phyloP scores from a whole-genome alignment of 192 early-diverging fungal genomes.

The Glomus cerebriforme region DNA sequence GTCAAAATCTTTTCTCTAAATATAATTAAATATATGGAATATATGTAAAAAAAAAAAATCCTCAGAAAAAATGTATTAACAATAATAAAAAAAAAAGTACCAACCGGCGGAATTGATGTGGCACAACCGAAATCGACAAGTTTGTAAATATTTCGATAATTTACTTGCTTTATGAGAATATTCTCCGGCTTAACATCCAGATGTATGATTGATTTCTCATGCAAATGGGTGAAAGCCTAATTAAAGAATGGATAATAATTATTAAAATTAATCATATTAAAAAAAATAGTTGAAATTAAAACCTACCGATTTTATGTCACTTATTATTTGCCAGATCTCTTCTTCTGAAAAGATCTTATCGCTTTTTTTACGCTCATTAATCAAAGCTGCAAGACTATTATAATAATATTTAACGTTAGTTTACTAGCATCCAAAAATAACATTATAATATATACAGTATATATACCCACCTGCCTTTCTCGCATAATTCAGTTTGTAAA shows the following conservation, averaged over 20 bases:
- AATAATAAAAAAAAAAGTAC: too few relatives aligned
- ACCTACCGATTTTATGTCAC: conserved; percentile 44
- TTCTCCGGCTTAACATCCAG: conserved; percentile 91
- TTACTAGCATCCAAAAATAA: too few relatives aligned
- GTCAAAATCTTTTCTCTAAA: conserved; percentile 36
- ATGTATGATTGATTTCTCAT: conserved; percentile 67
- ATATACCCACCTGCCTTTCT: conserved; percentile 58
- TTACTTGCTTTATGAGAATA: conserved; percentile 70
- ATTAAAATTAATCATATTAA: too few relatives aligned
- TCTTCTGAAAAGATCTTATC: conserved; percentile 52
- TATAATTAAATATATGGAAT: too few relatives aligned
- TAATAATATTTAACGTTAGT: too few relatives aligned
- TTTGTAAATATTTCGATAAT: conserved; percentile 53
- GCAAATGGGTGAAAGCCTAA: conserved; percentile 76
- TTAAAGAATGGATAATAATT: not conserved
- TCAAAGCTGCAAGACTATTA: not conserved
- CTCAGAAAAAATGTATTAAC: too few relatives aligned
- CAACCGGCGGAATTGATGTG: conserved; percentile 51
- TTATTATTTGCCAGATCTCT: conserved; percentile 74
- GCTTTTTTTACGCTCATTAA: conserved; percentile 34
- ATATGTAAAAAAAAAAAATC: too few relatives aligned
- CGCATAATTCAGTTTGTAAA: conserved; percentile 88
- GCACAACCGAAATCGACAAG: conserved; percentile 94
- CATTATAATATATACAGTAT: too few relatives aligned
- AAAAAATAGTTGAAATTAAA: too few relatives aligned